Conservation (phyloP, 352 stramenopile species). For the Phytophthora tubulina region DNA sequence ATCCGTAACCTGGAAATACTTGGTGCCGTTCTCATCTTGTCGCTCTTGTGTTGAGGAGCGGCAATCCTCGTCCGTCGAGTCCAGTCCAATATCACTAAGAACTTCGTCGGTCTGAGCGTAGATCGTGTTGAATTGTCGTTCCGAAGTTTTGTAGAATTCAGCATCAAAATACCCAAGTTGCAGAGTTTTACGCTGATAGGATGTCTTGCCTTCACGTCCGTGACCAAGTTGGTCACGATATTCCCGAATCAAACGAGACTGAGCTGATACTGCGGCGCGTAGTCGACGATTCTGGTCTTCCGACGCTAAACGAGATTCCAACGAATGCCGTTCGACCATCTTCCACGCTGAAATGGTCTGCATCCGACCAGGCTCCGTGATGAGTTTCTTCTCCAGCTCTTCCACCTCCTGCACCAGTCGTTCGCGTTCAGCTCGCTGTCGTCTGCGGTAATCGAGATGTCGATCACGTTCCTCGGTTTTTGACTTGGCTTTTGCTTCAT, state of each 20-base stretch:
- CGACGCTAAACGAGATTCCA: neutral
- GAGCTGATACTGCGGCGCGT: neutral
- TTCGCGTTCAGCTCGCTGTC: neutral
- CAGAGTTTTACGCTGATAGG: neutral
- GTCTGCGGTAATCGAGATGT: neutral
- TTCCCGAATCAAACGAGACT: neutral
- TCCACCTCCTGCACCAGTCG: neutral
- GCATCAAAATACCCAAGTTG: neutral
- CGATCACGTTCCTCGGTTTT: neutral
- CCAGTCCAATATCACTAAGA: conserved; percentile 1
- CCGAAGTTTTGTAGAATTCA: neutral
- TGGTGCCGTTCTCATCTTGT: too few relatives aligned
- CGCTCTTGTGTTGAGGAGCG: too few relatives aligned
- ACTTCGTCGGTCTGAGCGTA: conserved; percentile 8
- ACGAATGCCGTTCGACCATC: neutral
- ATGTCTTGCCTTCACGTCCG: neutral
- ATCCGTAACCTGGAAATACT: too few relatives aligned
- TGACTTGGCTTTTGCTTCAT: neutral
- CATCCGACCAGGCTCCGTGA: neutral
- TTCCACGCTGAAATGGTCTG: neutral
- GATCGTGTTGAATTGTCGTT: too few relatives aligned
- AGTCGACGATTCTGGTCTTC: neutral
- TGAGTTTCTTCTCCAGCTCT: neutral
- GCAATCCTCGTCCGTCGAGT: conserved; percentile 13
- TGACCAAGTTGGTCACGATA: too few relatives aligned